phyloP scores from a whole-genome alignment of 805 yeast genomes.

The Ogataea sp. region DNA sequence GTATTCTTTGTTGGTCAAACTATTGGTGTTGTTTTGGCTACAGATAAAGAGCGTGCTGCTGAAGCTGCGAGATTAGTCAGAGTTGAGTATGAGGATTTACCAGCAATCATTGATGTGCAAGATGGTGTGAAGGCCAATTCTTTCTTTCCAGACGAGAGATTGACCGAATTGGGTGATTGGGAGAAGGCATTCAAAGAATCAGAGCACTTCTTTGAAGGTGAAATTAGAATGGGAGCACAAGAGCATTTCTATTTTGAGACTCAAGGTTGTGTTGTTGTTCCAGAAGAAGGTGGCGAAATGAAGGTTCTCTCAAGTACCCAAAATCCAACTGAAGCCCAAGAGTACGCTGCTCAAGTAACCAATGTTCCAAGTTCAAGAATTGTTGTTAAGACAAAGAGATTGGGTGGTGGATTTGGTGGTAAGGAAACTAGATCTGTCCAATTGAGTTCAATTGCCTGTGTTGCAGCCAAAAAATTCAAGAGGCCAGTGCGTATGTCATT shows the following conservation, averaged over 20 bases:
- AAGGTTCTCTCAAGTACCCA: conserved; percentile 36
- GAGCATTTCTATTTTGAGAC: conserved; percentile 43
- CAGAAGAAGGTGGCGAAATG: conserved; percentile 39
- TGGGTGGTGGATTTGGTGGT: conserved; percentile 47
- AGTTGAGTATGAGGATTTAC: conserved; percentile 33
- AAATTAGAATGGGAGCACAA: conserved; percentile 35
- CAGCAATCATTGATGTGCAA: conserved; percentile 32
- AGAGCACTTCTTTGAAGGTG: conserved; percentile 28
- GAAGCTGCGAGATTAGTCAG: conserved; percentile 33
- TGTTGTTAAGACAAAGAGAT: conserved; percentile 32
- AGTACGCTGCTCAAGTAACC: conserved; percentile 32
- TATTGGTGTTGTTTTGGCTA: conserved; percentile 33
- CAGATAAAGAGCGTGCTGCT: conserved; percentile 29
- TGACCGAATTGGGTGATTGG: conserved; percentile 31
- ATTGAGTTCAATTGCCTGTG: conserved; percentile 29
- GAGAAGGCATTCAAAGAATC: conserved; percentile 27
- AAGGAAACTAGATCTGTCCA: conserved; percentile 36
- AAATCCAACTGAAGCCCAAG: conserved; percentile 37
- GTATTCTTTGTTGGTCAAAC: conserved; percentile 35
- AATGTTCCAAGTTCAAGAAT: conserved; percentile 34
- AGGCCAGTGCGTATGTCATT: conserved; percentile 34
- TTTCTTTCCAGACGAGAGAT: conserved; percentile 28
- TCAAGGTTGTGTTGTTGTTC: conserved; percentile 34
- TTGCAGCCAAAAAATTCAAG: conserved; percentile 34
- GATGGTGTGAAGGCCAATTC: conserved; percentile 34